phyloP scores from a whole-genome alignment of 176 grass and related monocot genomes.

The Zea mays region DNA sequence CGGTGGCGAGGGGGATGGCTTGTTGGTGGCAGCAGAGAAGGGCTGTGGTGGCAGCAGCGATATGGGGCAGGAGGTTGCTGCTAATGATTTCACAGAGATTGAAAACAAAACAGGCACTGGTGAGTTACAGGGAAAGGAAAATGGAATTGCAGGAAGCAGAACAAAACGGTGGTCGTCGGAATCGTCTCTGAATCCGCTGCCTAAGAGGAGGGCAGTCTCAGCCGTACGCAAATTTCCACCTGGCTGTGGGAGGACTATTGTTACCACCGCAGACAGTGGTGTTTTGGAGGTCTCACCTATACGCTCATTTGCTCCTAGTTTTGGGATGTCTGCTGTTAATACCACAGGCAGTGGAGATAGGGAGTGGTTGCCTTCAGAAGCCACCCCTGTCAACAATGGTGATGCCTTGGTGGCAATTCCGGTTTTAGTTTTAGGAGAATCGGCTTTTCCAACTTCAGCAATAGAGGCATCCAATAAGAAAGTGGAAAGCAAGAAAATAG shows the following conservation, averaged over 20 bases:
- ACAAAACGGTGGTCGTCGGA: slow-evolving; percentile 51
- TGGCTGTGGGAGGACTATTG: slow-evolving; percentile 39
- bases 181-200: slow-evolving; percentile 45
- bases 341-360: neutral
- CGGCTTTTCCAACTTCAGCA: neutral
- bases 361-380: slow-evolving; percentile 11
- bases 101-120: neutral
- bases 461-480: slow-evolving; percentile 16
- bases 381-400: neutral
- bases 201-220: slow-evolving; percentile 49
- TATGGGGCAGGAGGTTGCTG: neutral
- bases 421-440: slow-evolving; percentile 20
- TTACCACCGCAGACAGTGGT: neutral
- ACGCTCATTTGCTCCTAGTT: neutral
- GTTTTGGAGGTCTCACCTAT: neutral
- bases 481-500: slow-evolving; percentile 14
- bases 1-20: neutral
- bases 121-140: slow-evolving; percentile 24
- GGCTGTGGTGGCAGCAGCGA: neutral
- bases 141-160: slow-evolving; percentile 20
- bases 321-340: slow-evolving; percentile 2
- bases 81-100: slow-evolving; percentile 18
- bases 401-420: slow-evolving; percentile 9
- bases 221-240: slow-evolving; percentile 52
- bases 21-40: neutral